Base-by-base conservation (phyloP, 352 stramenopile genomes). In the Globisporangium mamillatum region DNA sequence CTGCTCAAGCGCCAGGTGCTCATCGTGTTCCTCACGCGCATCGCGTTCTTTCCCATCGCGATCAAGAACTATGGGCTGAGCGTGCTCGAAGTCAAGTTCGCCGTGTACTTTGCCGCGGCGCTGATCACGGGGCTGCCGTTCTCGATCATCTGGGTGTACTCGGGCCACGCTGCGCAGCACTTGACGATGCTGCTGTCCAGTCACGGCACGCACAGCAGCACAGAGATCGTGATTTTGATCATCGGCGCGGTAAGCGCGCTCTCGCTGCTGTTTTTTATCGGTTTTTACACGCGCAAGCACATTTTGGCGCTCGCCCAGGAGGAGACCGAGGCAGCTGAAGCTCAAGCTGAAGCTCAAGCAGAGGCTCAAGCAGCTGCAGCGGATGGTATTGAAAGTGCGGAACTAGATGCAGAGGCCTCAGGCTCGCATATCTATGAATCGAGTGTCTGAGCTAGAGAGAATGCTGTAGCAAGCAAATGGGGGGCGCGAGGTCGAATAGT, bases 61-160 rank as follows among this genome's bases (percentile, higher is more conserved):
- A 77, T 94, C 74, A 94, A 94, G 67, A 94, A 94, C 69, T 94
- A 94, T 66, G 86, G 86, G 41, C 83, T 94, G 25, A 94, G 86
- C 65, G 84, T 92, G 29, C 69, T 94, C 16, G 82, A 92, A 62
- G 86, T 94, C 20, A 71, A 62, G 27, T 93, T 93, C 34, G 61
- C 72, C 12, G 78, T 93, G 7, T 94, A 79, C 48, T 87, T 91
- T 59, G 68, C 80, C 38, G 82, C 86, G 7, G 84, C 84, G 52
- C 63, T 94, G 52, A 48, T 92, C 32, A 91, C 86, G 3, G 86
- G 86, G 0, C 62, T 92, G 5, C 78, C 80, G 20, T 94, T 92
- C 69, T 89, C 82, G 3, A 69, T 82, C 75, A 84, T 94, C 41
- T 94, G 84, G 80, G 82, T 91, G 53, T 94, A 90, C 64, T 88